phyloP scores from a whole-genome alignment of 129 eudicot species.

The sunflower (Helianthus annuus) region HanXRQr2.0-SUNRISE NC_035441.2:147978479-147978978 shows the following conservation, averaged over 20 bases:
- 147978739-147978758: constrained; percentile 3
- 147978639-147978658: neutral
- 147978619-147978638: neutral
- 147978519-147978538: neutral
- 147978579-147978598: too few species aligned
- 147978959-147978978: constrained; percentile 24
- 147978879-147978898: constrained; percentile 31
- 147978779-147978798: constrained; percentile 19
- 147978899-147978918: constrained; percentile 31
- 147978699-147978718: constrained; percentile 10
- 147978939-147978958: constrained; percentile 22
- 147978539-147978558: too few species aligned
- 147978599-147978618: neutral
- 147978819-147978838: constrained; percentile 20
- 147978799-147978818: constrained; percentile 23
- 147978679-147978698: neutral
- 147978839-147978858: constrained; percentile 22
- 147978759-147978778: constrained; percentile 23
- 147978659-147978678: neutral
- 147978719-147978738: neutral
- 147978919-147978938: constrained; percentile 10
- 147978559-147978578: too few species aligned
- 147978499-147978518: neutral
- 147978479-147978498: too few species aligned
- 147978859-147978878: constrained; percentile 26